These are phyloP conservation scores for Naegleria fowleri DNA, from an alignment of 208 protist species.

Conservation along the genomic window DNA sequence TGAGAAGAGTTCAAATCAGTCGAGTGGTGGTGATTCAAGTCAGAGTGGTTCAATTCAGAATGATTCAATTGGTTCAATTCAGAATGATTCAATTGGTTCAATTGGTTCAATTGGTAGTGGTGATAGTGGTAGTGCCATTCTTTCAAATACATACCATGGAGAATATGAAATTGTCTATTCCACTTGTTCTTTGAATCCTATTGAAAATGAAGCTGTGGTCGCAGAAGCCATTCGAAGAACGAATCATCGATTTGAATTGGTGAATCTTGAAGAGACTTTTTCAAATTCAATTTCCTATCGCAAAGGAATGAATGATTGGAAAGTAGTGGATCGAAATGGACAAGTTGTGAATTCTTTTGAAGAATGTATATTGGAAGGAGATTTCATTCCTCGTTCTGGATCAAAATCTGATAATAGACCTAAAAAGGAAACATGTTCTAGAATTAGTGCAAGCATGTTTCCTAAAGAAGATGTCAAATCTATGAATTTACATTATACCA, in stretches of 20 bases:
- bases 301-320: constrained; percentile 73
- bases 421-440: background rate
- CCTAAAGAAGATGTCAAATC: constrained; percentile 42
- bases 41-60: too few species aligned
- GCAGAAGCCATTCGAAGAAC: constrained; percentile 67
- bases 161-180: constrained; percentile 81
- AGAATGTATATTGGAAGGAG: background rate
- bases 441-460: background rate
- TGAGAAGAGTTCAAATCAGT: too few species aligned
- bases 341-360: background rate
- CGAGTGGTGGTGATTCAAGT: too few species aligned
- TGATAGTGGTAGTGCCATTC: too few species aligned
- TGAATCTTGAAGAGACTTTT: constrained; percentile 69
- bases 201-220: constrained; percentile 92
- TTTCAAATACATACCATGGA: too few species aligned
- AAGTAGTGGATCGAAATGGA: constrained; percentile 39
- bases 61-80: too few species aligned
- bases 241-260: constrained; percentile 67
- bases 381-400: background rate
- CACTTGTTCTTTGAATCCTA: constrained; percentile 90
- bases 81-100: too few species aligned
- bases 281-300: constrained; percentile 48
- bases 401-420: background rate
- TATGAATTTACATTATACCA: constrained; percentile 68
- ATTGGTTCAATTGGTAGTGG: too few species aligned